A percentile compares a stretch with the other conserved stretches of the same genome.
Conservation (phyloP, 2,329 filamentous ascomycete genomes). For the Bretziella fagacearum region DNA sequence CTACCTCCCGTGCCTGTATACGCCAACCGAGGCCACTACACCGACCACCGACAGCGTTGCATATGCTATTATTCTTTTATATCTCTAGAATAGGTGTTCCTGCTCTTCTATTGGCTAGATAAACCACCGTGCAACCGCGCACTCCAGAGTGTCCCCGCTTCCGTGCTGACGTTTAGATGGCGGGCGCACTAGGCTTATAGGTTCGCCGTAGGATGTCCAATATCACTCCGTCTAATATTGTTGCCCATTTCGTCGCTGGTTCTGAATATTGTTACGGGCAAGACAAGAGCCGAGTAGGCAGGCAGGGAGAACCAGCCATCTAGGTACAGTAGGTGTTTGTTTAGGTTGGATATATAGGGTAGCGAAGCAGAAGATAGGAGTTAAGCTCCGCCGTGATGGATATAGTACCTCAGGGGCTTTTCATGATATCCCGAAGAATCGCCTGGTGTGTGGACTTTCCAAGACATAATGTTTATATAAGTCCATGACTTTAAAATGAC, state of each 20-base stretch:
- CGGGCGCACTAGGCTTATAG: background rate
- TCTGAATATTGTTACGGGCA: too few relatives aligned
- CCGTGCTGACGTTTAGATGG: background rate
- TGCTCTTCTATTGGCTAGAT: background rate
- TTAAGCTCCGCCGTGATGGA: too few relatives aligned
- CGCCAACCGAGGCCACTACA: background rate
- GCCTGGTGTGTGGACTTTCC: too few relatives aligned
- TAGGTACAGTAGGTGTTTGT: too few relatives aligned
- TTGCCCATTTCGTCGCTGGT: too few relatives aligned
- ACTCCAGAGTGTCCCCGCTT: background rate
- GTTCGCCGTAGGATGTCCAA: background rate
- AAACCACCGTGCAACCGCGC: background rate
- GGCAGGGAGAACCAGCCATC: background rate
- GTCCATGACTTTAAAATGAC: background rate
- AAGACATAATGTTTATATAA: background rate
- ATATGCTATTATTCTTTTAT: background rate
- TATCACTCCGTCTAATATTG: too few relatives aligned
- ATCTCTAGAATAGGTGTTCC: background rate
- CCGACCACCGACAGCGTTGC: constrained; percentile 1
- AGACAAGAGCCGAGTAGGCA: background rate
- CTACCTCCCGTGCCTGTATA: background rate
- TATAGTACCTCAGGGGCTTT: too few relatives aligned
- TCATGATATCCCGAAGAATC: too few relatives aligned
- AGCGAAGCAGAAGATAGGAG: too few relatives aligned
- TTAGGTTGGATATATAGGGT: background rate